Conservation (phyloP, 192 early-diverging fungal genomes). For the Haplosporangium gracile region DNA sequence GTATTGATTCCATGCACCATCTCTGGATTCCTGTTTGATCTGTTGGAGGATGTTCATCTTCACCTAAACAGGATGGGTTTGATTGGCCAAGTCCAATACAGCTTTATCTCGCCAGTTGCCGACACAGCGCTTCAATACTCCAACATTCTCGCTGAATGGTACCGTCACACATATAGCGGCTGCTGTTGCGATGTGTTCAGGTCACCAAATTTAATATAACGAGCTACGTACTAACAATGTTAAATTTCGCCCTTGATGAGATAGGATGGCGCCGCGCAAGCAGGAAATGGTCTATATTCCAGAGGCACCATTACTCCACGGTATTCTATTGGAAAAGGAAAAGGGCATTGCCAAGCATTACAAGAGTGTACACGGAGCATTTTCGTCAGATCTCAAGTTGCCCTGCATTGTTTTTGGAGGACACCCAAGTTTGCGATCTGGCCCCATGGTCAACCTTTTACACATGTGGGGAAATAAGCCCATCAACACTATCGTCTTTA, state of each 20-base stretch:
- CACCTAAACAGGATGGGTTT: constrained; percentile 70
- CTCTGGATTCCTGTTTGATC: constrained; percentile 81
- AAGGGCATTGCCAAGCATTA: constrained; percentile 57
- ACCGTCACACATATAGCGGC: background rate
- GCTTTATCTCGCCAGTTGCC: constrained; percentile 82
- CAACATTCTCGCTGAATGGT: constrained; percentile 91
- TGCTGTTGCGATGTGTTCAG: background rate
- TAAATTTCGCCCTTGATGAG: background rate
- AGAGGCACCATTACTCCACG: constrained; percentile 67
- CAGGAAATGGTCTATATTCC: constrained; percentile 79
- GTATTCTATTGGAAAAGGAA: constrained; percentile 61
- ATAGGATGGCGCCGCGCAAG: constrained; percentile 71
- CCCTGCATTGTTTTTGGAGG: constrained; percentile 76
- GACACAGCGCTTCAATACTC: constrained; percentile 83
- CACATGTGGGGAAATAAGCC: constrained; percentile 62
- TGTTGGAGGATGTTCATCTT: constrained; percentile 72
- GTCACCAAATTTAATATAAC: constrained; percentile 47
- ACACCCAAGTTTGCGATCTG: constrained; percentile 58
- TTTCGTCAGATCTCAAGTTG: constrained; percentile 57
- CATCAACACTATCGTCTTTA: constrained; percentile 62
- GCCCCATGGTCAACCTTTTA: constrained; percentile 59
- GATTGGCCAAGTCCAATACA: constrained; percentile 69
- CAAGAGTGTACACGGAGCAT: constrained; percentile 53
- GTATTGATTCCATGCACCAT: constrained; percentile 78
- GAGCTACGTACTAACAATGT: constrained; percentile 31